A percentile compares a stretch with the other conserved stretches of the same genome.
Evolutionary conservation across 805 yeast species (phyloP).

Genomic region (Metschnikowia rubicola): DNA sequence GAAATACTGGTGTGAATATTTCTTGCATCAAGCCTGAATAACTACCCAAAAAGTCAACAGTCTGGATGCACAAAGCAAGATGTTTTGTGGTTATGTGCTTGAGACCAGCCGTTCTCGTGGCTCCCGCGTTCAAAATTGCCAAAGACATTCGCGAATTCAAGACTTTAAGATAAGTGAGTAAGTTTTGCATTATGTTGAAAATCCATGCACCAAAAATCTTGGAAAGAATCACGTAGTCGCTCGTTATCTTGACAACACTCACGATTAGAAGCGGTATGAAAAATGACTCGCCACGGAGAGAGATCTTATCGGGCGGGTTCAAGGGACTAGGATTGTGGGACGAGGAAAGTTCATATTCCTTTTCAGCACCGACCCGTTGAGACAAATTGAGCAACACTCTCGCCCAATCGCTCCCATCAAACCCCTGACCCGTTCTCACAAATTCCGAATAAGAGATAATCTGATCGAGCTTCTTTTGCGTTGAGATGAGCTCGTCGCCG

Average conservation of each 20-base stretch:
- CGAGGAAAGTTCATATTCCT: constrained; percentile 6
- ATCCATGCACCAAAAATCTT: constrained; percentile 51
- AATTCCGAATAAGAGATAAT: constrained; percentile 24
- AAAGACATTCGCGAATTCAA: constrained; percentile 54
- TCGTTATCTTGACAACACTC: constrained; percentile 29
- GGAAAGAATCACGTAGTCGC: constrained; percentile 54
- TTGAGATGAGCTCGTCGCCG: constrained; percentile 36
- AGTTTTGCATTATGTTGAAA: constrained; percentile 38
- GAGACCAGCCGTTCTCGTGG: constrained; percentile 69
- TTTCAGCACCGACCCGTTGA: constrained; percentile 2
- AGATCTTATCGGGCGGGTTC: too few species aligned
- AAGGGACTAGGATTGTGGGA: too few species aligned
- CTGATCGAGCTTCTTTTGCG: constrained; percentile 26
- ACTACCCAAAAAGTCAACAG: constrained; percentile 45
- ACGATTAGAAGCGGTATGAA: constrained; percentile 30
- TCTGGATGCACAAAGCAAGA: constrained; percentile 62
- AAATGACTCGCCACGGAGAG: constrained; percentile 19
- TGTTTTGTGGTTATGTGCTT: constrained; percentile 73
- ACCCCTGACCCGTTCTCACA: constrained; percentile 21
- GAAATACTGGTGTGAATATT: constrained; percentile 9
- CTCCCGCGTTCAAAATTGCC: constrained; percentile 71
- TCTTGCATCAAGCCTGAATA: constrained; percentile 33
- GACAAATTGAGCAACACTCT: constrained; percentile 22
- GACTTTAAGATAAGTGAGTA: constrained; percentile 43
- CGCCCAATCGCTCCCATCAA: constrained; percentile 29